Evolutionary conservation across 2,329 filamentous ascomycete genomes (phyloP).

Genomic region (Ceratocystis diversiconidia): DNA sequence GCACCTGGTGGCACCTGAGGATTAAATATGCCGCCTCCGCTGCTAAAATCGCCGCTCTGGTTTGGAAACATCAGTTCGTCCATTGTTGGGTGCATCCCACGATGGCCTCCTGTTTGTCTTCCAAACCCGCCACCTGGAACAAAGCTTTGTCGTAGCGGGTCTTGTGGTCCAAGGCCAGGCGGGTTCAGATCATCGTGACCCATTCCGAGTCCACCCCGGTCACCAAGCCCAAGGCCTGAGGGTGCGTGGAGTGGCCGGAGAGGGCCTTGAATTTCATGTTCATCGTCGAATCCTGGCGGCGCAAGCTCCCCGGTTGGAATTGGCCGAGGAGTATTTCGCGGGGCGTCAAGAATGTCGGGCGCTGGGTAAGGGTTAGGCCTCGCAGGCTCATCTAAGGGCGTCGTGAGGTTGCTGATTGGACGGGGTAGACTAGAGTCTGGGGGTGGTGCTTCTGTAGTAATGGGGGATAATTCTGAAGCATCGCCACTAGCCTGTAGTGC

Average conservation of each 20-base stretch:
- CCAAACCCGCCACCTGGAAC: slow-evolving; percentile 44
- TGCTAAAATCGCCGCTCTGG: slow-evolving; percentile 48
- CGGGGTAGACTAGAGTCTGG: slow-evolving; percentile 17
- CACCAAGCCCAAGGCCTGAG: slow-evolving; percentile 23
- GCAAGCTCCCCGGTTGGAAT: slow-evolving; percentile 60
- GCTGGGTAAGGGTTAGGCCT: slow-evolving; percentile 30
- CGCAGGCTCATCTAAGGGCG: slow-evolving; percentile 33
- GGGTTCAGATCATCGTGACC: slow-evolving; percentile 83
- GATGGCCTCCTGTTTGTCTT: slow-evolving; percentile 28
- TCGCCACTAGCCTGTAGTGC: slow-evolving; percentile 66
- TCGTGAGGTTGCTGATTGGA: slow-evolving; percentile 53
- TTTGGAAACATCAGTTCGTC: slow-evolving; percentile 93
- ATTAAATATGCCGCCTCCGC: slow-evolving; percentile 27
- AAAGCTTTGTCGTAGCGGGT: slow-evolving; percentile 59
- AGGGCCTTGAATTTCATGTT: slow-evolving; percentile 66
- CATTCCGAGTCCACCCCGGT: slow-evolving; percentile 49
- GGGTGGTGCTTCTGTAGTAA: background rate
- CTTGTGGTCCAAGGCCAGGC: slow-evolving; percentile 67
- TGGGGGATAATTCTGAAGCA: slow-evolving; percentile 27
- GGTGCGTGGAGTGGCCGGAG: slow-evolving; percentile 27
- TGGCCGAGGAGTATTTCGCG: slow-evolving; percentile 27
- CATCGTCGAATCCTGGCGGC: slow-evolving; percentile 86
- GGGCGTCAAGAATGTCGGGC: slow-evolving; percentile 6
- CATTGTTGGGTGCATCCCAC: slow-evolving; percentile 90
- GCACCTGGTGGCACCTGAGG: slow-evolving; percentile 72